phyloP scores from a whole-genome alignment of 768 basidiomycete genomes.

The Mrakia frigida region DNA sequence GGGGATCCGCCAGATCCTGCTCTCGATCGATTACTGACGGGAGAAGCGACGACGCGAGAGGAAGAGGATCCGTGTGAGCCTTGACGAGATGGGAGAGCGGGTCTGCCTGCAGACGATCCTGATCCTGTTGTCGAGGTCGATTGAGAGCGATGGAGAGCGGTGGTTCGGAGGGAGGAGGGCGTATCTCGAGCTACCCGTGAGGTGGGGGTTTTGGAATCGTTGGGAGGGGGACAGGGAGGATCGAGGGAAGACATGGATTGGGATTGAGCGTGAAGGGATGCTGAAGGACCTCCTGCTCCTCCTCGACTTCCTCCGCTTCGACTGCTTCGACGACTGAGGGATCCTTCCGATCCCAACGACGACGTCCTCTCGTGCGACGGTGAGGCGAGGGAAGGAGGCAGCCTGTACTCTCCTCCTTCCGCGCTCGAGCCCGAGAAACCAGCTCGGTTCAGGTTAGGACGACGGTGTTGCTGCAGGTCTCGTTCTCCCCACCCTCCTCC shows the following conservation, averaged over 20 bases:
- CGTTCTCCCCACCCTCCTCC: background rate
- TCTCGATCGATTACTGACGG: background rate
- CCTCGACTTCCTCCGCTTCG: conserved; percentile 9
- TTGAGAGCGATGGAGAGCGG: background rate
- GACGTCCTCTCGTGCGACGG: background rate
- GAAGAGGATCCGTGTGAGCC: background rate
- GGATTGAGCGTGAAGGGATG: background rate
- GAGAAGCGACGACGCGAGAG: background rate
- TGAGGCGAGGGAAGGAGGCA: background rate
- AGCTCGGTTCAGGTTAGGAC: background rate
- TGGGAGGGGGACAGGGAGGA: background rate
- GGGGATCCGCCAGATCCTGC: background rate
- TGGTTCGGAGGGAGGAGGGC: conserved; percentile 5
- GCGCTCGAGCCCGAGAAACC: background rate
- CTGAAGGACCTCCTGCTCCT: background rate
- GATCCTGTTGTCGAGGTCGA: background rate
- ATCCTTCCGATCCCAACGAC: background rate
- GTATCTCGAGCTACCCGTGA: background rate
- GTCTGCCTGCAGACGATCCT: background rate
- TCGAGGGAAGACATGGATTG: conserved; percentile 7
- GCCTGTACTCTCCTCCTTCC: conserved; percentile 1
- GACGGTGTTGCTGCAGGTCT: background rate
- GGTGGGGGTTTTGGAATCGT: background rate
- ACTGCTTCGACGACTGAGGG: conserved; percentile 13
- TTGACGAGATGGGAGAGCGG: background rate